These are phyloP conservation scores for Beauveria sp. DNA, from an alignment of 2,329 filamentous ascomycete species.

Conservation along the genomic window DNA sequence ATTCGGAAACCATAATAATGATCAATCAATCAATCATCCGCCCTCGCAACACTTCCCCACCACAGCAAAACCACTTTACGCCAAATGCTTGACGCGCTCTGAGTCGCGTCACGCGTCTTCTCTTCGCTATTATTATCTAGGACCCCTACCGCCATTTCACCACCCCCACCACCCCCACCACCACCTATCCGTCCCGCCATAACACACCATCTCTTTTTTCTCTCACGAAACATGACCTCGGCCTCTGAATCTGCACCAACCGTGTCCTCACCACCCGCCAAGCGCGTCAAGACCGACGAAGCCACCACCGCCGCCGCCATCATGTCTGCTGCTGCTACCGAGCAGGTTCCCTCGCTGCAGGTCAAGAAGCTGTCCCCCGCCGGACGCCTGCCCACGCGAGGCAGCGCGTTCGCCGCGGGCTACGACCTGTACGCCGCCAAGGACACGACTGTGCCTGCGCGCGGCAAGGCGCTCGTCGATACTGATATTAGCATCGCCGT, in stretches of 20 bases:
- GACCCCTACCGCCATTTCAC: not conserved
- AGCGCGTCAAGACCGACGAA: constrained; percentile 62
- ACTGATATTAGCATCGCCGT: constrained; percentile 90
- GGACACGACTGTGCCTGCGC: constrained; percentile 66
- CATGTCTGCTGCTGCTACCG: constrained; percentile 24
- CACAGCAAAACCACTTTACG: not conserved
- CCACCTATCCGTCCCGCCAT: not conserved
- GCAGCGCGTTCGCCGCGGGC: constrained; percentile 81
- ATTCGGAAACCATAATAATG: not conserved
- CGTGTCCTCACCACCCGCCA: constrained; percentile 66
- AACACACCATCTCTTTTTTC: not conserved
- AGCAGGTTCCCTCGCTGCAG: constrained; percentile 52
- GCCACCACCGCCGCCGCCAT: constrained; percentile 21
- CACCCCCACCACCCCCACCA: not conserved
- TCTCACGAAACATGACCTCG: not conserved
- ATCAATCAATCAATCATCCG: not conserved
- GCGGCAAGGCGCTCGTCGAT: constrained; percentile 79
- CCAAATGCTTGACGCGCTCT: too few relatives aligned
- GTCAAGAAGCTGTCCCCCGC: constrained; percentile 81
- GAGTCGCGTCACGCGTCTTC: too few relatives aligned
- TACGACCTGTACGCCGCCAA: constrained; percentile 86
- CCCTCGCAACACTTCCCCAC: not conserved
- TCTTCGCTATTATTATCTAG: too few relatives aligned
- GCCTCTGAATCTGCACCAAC: constrained; percentile 18
- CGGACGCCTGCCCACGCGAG: constrained; percentile 77